A percentile compares a stretch with the other conserved stretches of the same genome.
phyloP scores from a whole-genome alignment of 345 rosid genomes.

The Salix brachista region DNA sequence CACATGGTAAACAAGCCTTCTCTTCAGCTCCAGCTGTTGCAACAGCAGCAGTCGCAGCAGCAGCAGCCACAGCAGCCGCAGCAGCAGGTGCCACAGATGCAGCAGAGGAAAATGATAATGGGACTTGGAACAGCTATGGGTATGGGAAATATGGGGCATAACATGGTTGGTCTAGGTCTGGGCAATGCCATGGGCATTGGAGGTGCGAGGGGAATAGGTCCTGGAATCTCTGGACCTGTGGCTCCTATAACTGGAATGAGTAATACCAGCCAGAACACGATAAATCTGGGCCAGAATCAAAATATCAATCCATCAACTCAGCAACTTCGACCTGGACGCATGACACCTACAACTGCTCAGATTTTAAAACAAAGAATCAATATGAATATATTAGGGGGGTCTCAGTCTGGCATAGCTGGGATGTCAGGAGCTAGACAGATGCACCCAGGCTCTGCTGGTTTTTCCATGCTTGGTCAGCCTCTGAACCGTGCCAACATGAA shows the following conservation, averaged over 20 bases:
- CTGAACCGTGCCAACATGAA: slow-evolving; percentile 57
- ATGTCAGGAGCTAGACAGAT: slow-evolving; percentile 63
- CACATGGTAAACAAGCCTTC: slow-evolving; percentile 69
- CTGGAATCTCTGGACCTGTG: slow-evolving; percentile 77
- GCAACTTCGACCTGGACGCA: slow-evolving; percentile 46
- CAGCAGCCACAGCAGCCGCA: slow-evolving; percentile 25
- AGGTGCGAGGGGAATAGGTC: slow-evolving; percentile 61
- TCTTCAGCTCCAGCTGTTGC: slow-evolving; percentile 68
- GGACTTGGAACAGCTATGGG: slow-evolving; percentile 56
- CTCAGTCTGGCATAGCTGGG: slow-evolving; percentile 66
- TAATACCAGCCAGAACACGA: slow-evolving; percentile 57
- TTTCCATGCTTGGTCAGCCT: slow-evolving; percentile 56
- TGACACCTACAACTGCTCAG: slow-evolving; percentile 37
- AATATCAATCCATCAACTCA: slow-evolving; percentile 52
- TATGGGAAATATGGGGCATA: slow-evolving; percentile 61
- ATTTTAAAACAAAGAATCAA: slow-evolving; percentile 31
- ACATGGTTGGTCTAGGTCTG: slow-evolving; percentile 56
- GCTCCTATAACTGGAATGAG: slow-evolving; percentile 49
- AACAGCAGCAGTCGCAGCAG: slow-evolving; percentile 26
- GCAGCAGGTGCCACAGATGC: slow-evolving; percentile 47
- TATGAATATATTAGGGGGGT: slow-evolving; percentile 40
- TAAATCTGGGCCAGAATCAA: slow-evolving; percentile 53
- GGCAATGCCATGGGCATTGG: slow-evolving; percentile 59
- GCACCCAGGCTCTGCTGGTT: slow-evolving; percentile 54
- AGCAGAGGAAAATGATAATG: slow-evolving; percentile 60